Conservation (phyloP, 2,329 filamentous ascomycete genomes). For the Aureobasidium sp. region DNA sequence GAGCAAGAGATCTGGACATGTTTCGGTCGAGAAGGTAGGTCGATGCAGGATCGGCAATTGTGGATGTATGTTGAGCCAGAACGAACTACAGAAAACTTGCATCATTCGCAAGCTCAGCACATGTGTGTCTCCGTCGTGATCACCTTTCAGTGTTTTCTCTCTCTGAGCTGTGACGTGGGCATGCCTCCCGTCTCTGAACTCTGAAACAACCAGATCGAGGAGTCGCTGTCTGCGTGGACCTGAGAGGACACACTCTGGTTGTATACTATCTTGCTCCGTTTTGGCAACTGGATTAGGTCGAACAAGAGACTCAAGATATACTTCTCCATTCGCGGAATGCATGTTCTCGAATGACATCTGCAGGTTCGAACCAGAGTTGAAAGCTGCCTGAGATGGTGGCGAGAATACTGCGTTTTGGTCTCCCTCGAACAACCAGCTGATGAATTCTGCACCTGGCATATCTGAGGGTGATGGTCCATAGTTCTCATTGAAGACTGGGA, state of each 20-base stretch:
- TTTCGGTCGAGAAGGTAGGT: constrained; percentile 83
- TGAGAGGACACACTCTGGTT: constrained; percentile 5
- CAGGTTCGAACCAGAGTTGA: not conserved
- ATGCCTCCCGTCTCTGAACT: constrained; percentile 6
- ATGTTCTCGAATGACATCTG: not conserved
- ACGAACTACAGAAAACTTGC: constrained; percentile 87
- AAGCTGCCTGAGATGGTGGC: not conserved
- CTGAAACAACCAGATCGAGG: not conserved
- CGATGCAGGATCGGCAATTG: constrained; percentile 92
- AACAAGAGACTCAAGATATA: not conserved
- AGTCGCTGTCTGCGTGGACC: constrained; percentile 1
- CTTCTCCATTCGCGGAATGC: not conserved
- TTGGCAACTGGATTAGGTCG: not conserved
- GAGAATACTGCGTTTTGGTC: constrained; percentile 3
- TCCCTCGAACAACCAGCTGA: constrained; percentile 19
- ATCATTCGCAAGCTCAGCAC: constrained; percentile 84
- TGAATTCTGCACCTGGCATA: constrained; percentile 17
- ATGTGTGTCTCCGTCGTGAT: constrained; percentile 54
- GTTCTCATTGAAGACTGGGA: constrained; percentile 82
- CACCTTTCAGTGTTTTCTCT: constrained; percentile 51
- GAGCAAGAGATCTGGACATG: constrained; percentile 73
- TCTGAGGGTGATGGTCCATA: constrained; percentile 75
- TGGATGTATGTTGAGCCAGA: constrained; percentile 90
- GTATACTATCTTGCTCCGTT: constrained; percentile 5
- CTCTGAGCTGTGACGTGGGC: not conserved